Evolutionary conservation across 2,329 filamentous ascomycete genomes (phyloP).

Genomic region (Pyrenophora teres): DNA sequence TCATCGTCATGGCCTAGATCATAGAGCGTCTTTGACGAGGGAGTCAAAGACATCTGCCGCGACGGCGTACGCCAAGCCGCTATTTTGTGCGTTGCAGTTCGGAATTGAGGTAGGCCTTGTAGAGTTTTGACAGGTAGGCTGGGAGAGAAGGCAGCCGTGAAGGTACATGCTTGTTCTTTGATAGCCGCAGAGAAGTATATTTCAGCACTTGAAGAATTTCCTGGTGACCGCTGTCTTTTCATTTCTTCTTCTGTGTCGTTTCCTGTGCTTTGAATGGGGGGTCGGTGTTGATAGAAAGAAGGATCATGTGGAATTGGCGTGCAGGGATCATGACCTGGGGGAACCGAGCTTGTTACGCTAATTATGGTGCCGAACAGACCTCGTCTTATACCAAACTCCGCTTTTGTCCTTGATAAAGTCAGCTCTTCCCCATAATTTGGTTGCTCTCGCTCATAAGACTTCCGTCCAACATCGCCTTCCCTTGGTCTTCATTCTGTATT

Average conservation of each 20-base stretch:
- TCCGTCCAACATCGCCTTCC: too few species aligned
- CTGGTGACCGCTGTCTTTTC: constrained; percentile 35
- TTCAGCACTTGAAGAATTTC: constrained; percentile 15
- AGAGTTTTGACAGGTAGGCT: constrained; percentile 48
- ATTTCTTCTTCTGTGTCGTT: constrained; percentile 15
- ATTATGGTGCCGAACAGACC: constrained; percentile 11
- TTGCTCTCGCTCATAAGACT: too few species aligned
- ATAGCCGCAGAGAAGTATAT: constrained; percentile 54
- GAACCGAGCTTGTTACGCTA: constrained; percentile 13
- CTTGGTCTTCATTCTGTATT: too few species aligned
- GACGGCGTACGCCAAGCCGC: constrained; percentile 57
- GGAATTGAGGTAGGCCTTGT: constrained; percentile 52
- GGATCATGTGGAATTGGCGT: constrained; percentile 5
- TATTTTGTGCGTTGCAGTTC: constrained; percentile 56
- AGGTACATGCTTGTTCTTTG: constrained; percentile 57
- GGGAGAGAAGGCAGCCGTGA: constrained; percentile 57
- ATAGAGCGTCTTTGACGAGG: constrained; percentile 44
- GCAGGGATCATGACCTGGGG: constrained; percentile 2
- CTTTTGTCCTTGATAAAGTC: not conserved
- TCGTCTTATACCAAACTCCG: constrained; percentile 5
- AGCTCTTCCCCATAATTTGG: not conserved
- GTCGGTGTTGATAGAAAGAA: not conserved
- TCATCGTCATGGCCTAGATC: constrained; percentile 58
- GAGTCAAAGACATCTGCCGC: constrained; percentile 53
- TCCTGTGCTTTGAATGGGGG: not conserved